Base-by-base conservation (phyloP, 2,329 filamentous ascomycete genomes). In the Lecanicillium sp. region DNA sequence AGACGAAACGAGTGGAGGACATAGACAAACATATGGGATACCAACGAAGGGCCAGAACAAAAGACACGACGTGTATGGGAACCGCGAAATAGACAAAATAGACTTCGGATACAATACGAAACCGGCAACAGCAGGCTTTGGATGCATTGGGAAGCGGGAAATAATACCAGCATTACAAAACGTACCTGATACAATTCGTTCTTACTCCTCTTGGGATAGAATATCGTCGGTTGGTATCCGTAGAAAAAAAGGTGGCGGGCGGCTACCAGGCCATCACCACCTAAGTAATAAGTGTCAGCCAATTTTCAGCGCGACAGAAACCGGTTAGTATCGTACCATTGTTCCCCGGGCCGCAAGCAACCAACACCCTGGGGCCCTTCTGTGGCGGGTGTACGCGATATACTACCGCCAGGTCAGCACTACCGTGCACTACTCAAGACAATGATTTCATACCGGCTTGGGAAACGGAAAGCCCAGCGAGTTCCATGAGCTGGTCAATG, bases 401-500 rank as follows among this genome's bases (percentile, higher is more conserved):
- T 6, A 96, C 86, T 90, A 41, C 4, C 22, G 9, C 28, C 18
- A 33, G 14, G 22, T 38, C 25, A 36, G 35, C 25, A n/a, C 12
- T 5, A 18, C 19, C 15, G n/a, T n/a, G n/a, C n/a, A n/a, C n/a
- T n/a, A n/a, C n/a, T n/a, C n/a, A n/a, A n/a, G n/a, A n/a, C n/a
- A n/a, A 29, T 4, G 6, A 18, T 9, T 3, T 46, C 68, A 42
- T 56, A 89, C 87, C 80, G 36, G 84, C 88, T 69, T 96, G 88
- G 11, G 90, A 90, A 18, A 96, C 88, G 1, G 88, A 89, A 1
- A 98, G 72, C 0, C 92, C 92, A 31, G 92, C 92, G 7, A 98
- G 68, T 58, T 96, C 92, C 92, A 98, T 96, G 35, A 98, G 70
- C 62, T 98, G 92, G 56, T 96, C 92, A 40, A 98, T 75, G 9